Evolutionary conservation across 2,329 filamentous ascomycete genomes (phyloP).

Genomic region (Shiraia bambusicola): DNA sequence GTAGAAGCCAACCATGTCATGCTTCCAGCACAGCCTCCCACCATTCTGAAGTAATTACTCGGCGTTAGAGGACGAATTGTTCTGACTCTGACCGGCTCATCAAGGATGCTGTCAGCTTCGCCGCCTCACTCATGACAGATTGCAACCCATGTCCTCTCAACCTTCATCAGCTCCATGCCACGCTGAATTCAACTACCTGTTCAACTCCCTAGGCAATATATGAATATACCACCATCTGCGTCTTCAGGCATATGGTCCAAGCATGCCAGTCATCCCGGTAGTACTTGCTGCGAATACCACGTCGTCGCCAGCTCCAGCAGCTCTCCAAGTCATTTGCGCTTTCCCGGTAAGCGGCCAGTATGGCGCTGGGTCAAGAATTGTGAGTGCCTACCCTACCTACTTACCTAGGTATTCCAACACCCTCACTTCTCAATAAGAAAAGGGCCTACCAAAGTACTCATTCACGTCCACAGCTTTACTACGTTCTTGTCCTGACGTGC

Average conservation of each 20-base stretch:
- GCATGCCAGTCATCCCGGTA: constrained; percentile 35
- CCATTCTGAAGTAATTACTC: no score
- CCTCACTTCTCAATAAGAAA: background rate
- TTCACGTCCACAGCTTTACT: constrained; percentile 53
- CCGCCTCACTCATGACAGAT: constrained; percentile 15
- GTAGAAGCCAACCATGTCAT: constrained; percentile 6
- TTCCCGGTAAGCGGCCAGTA: constrained; percentile 59
- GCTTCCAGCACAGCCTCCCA: constrained; percentile 11
- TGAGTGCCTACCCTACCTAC: constrained; percentile 46
- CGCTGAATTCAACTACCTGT: no score
- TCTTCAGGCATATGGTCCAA: constrained; percentile 35
- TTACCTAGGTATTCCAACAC: no score
- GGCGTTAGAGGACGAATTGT: constrained; percentile 4
- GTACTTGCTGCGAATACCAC: constrained; percentile 17
- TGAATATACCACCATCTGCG: constrained; percentile 8
- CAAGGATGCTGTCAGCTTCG: constrained; percentile 6
- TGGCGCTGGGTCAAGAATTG: constrained; percentile 55
- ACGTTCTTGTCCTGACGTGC: constrained; percentile 64
- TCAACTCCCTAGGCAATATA: no score
- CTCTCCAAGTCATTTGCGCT: constrained; percentile 55
- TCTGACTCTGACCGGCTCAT: constrained; percentile 19
- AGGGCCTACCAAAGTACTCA: constrained; percentile 11
- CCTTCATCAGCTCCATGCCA: constrained; percentile 4
- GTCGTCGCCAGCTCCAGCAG: constrained; percentile 18
- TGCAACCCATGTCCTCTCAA: constrained; percentile 6